These are phyloP conservation scores for Lepidium didymum DNA, from an alignment of 345 rosid genomes.

Conservation along the genomic window DNA sequence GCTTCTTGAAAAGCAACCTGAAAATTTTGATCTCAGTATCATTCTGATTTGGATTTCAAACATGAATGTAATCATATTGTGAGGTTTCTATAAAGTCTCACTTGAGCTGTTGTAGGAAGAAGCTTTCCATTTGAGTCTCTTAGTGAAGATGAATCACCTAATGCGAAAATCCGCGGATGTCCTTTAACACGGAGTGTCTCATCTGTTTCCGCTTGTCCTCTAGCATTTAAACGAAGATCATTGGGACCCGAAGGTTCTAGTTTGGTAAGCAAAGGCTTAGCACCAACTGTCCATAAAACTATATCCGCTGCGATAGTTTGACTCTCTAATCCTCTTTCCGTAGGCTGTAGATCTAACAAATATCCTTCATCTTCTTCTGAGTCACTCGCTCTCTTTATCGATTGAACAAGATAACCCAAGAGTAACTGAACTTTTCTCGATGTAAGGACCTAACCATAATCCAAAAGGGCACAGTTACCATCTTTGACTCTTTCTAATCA, in stretches of 20 bases:
- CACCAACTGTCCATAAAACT: slow-evolving; percentile 88
- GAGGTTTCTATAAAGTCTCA: neutral
- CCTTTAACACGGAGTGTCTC: slow-evolving; percentile 95
- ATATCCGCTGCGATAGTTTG: slow-evolving; percentile 69
- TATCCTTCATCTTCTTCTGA: slow-evolving; percentile 42
- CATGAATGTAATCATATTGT: neutral
- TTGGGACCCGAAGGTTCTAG: slow-evolving; percentile 39
- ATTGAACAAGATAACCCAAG: slow-evolving; percentile 71
- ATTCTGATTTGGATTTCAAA: neutral
- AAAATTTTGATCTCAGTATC: neutral
- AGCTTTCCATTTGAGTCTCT: slow-evolving; percentile 73
- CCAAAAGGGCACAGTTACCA: neutral
- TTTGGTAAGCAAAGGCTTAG: slow-evolving; percentile 70
- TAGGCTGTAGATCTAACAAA: slow-evolving; percentile 75
- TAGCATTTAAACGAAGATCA: slow-evolving; percentile 61
- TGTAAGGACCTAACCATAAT: slow-evolving; percentile 57
- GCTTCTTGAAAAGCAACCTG: slow-evolving; percentile 99
- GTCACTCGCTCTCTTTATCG: slow-evolving; percentile 29
- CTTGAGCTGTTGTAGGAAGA: slow-evolving; percentile 96
- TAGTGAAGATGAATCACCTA: slow-evolving; percentile 82
- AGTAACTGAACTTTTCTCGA: slow-evolving; percentile 68
- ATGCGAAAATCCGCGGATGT: slow-evolving; percentile 84
- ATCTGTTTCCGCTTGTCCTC: slow-evolving; percentile 93
- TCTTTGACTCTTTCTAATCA: neutral
- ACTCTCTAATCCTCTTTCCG: slow-evolving; percentile 61